Conservation (phyloP, 2,329 filamentous ascomycete genomes). For the Ophiognomonia clavigignenti-juglandacearum region DNA sequence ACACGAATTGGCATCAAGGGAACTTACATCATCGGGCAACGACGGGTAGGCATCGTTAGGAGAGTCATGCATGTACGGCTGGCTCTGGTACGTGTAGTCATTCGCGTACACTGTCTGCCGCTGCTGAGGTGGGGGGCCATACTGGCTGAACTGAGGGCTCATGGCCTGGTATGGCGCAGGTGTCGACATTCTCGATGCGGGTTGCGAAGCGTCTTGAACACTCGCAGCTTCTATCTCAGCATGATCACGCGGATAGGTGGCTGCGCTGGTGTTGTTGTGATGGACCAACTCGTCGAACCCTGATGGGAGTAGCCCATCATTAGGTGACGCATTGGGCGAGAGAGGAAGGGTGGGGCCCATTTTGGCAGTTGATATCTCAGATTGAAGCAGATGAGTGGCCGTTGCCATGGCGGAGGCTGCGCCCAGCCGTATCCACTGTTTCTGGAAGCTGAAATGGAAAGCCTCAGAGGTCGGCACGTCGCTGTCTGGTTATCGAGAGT, state of each 20-base stretch:
- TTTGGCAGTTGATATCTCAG: slow-evolving; percentile 9
- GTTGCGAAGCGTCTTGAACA: slow-evolving; percentile 28
- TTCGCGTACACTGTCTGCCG: slow-evolving; percentile 16
- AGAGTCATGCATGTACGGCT: slow-evolving; percentile 15
- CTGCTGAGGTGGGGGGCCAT: slow-evolving; percentile 26
- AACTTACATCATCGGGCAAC: slow-evolving; percentile 3
- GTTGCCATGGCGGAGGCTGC: slow-evolving; percentile 10
- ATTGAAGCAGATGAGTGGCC: slow-evolving; percentile 11
- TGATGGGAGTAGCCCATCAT: slow-evolving; percentile 31
- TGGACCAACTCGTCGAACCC: slow-evolving; percentile 39
- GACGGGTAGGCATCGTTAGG: slow-evolving; percentile 19
- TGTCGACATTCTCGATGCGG: slow-evolving; percentile 33
- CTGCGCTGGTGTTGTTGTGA: slow-evolving; percentile 38
- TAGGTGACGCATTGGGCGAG: slow-evolving; percentile 39
- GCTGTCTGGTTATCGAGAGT: slow-evolving; percentile 2
- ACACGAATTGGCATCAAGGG: neutral
- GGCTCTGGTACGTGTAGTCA: slow-evolving; percentile 5
- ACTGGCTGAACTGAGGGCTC: slow-evolving; percentile 19
- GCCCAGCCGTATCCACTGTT: slow-evolving; percentile 1
- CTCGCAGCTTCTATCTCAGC: slow-evolving; percentile 21
- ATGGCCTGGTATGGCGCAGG: slow-evolving; percentile 28
- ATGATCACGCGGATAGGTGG: slow-evolving; percentile 23
- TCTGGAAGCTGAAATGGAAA: slow-evolving; percentile 1
- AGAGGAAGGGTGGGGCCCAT: slow-evolving; percentile 36
- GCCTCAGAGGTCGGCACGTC: neutral